These are phyloP conservation scores for Yarrowia yakushimensis DNA, from an alignment of 805 yeast genomes.

Conservation along the genomic window DNA sequence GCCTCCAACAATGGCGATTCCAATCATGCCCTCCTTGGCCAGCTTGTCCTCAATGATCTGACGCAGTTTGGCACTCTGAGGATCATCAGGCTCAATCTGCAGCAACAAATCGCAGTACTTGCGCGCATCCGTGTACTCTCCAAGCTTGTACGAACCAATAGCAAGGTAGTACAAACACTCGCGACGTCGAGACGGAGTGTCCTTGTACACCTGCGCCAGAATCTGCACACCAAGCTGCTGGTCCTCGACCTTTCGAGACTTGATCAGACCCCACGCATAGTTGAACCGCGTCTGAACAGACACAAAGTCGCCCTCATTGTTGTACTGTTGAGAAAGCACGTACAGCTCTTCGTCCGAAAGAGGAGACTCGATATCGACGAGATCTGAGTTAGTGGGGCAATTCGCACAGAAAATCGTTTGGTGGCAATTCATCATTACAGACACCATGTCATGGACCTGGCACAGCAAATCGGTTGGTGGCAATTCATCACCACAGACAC, in stretches of 20 bases:
- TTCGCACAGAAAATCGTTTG: too few species aligned
- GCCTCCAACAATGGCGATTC: slow-evolving; percentile 84
- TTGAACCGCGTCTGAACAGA: slow-evolving; percentile 85
- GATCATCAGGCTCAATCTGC: slow-evolving; percentile 76
- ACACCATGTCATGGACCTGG: too few species aligned
- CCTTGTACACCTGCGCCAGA: slow-evolving; percentile 57
- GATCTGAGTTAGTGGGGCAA: slow-evolving; percentile 17
- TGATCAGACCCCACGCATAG: slow-evolving; percentile 93
- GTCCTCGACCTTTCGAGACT: slow-evolving; percentile 57
- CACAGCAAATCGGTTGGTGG: too few species aligned
- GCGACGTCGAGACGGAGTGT: slow-evolving; percentile 76
- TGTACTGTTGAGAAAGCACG: slow-evolving; percentile 70
- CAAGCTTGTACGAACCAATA: slow-evolving; percentile 81
- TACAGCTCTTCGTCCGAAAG: slow-evolving; percentile 71
- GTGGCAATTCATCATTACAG: too few species aligned
- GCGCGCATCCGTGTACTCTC: slow-evolving; percentile 82
- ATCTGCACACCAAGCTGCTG: slow-evolving; percentile 78
- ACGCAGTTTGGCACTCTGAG: slow-evolving; percentile 69
- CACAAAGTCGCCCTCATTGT: slow-evolving; percentile 74
- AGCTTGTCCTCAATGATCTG: slow-evolving; percentile 78
- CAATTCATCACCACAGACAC: too few species aligned
- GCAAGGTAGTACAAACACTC: slow-evolving; percentile 87
- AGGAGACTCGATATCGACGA: slow-evolving; percentile 38
- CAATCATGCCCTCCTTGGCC: slow-evolving; percentile 82
- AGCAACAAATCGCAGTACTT: slow-evolving; percentile 77